These are phyloP conservation scores for Astraeus odoratus DNA, from an alignment of 768 basidiomycete species.

Conservation along the genomic window DNA sequence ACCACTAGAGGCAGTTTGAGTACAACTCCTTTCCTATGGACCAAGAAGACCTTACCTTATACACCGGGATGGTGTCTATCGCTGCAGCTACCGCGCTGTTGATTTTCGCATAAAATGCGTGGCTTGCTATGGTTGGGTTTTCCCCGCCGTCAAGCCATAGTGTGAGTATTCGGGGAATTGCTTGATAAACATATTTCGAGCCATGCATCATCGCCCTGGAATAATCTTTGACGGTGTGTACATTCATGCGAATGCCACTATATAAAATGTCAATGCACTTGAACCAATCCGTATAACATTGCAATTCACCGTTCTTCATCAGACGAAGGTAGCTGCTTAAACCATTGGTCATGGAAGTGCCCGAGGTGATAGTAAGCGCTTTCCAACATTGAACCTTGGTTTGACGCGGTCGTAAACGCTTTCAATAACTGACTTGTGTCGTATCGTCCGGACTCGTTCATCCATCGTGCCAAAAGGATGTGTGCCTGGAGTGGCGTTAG, in stretches of 20 bases:
- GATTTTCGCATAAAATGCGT: constrained; percentile 46
- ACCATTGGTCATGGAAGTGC: constrained; percentile 79
- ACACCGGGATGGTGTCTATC: constrained; percentile 59
- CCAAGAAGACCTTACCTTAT: constrained; percentile 54
- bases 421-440: constrained; percentile 56
- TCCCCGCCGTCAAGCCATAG: constrained; percentile 95
- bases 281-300: neutral
- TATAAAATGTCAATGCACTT: neutral
- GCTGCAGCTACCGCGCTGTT: constrained; percentile 49
- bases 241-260: constrained; percentile 60
- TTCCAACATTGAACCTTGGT: constrained; percentile 59
- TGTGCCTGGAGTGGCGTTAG: constrained; percentile 45
- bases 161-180: constrained; percentile 87
- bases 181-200: constrained; percentile 95
- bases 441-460: constrained; percentile 82
- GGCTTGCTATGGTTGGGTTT: constrained; percentile 15
- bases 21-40: neutral
- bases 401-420: constrained; percentile 46
- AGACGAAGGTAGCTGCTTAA: constrained; percentile 40
- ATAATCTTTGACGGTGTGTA: constrained; percentile 60
- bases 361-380: constrained; percentile 83
- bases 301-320: constrained; percentile 51
- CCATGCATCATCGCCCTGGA: constrained; percentile 68
- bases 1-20: constrained; percentile 57
- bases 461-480: constrained; percentile 84